Evolutionary conservation across 169 alveolate species (phyloP).

Genomic region (Amoebophrya sp.): DNA sequence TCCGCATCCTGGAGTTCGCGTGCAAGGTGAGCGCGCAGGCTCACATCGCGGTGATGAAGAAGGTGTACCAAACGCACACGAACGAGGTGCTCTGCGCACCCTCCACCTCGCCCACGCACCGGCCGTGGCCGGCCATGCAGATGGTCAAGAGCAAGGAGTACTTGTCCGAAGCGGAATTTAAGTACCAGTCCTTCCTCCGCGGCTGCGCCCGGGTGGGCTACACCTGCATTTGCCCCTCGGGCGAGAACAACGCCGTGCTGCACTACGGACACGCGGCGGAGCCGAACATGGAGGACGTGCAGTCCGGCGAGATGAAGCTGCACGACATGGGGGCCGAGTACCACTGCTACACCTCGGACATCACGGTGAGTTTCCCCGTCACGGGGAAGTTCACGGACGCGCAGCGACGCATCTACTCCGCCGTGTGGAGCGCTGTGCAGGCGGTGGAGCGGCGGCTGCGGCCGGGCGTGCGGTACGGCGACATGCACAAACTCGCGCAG

Average conservation of each 20-base stretch:
- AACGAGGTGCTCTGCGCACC: not conserved
- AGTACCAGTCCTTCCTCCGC: not conserved
- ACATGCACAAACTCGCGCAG: constrained; percentile 75
- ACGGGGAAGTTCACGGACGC: constrained; percentile 66
- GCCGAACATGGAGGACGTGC: constrained; percentile 31
- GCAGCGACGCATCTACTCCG: constrained; percentile 60
- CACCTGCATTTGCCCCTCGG: constrained; percentile 32
- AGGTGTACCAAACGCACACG: not conserved
- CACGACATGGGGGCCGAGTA: constrained; percentile 50
- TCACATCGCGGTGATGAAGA: not conserved
- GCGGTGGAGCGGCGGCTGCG: constrained; percentile 56
- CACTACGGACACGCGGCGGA: constrained; percentile 52
- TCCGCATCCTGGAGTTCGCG: constrained; percentile 22
- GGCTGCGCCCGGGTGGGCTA: constrained; percentile 36
- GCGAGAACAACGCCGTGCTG: constrained; percentile 29
- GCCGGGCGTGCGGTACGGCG: constrained; percentile 77
- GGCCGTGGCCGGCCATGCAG: too few species aligned
- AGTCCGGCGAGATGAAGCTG: constrained; percentile 26
- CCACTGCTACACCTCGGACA: constrained; percentile 70
- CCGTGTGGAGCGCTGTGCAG: constrained; percentile 65
- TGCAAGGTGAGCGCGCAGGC: not conserved
- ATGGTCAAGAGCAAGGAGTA: not conserved
- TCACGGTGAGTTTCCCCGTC: constrained; percentile 74
- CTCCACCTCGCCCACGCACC: too few species aligned
- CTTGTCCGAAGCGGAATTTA: not conserved